Base-by-base conservation (phyloP, 2,329 filamentous ascomycete species). In the Fusarium irregulare region DNA sequence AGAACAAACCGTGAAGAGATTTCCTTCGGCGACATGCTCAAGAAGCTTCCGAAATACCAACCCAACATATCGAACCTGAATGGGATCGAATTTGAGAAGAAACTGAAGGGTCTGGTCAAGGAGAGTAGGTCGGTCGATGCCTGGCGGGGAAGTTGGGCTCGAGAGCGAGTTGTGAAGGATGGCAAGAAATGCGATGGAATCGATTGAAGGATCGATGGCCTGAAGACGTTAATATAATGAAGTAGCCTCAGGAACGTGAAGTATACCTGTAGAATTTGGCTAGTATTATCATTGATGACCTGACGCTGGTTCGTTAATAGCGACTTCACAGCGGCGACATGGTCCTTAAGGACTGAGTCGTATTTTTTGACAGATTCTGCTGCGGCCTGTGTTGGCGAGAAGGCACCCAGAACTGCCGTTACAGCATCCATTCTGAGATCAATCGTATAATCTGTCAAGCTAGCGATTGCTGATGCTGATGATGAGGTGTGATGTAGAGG, bases 41-140 rank as follows among this genome's bases (percentile, higher is more conserved):
- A 89, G 78, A 4, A 88, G 72, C 4, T 78, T 75, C n/a, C 80
- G 77, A 21, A 89, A 80, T 6, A 78, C 62, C 4, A 66, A 59
- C 20, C 85, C 84, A 13, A 79, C 81, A 74, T 88, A 88, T 71
- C 87, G 83, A 56, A 86, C 81, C 71, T 89, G 87, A 12, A 81
- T 76, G 14, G 80, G 75, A 62, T 88, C 84, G 68, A 88, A 88
- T 7, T 76, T 76, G 48, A 82, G 66, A 27, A 88, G 75, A 64
- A 88, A 87, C 2, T 76, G 72, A 49, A 84, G 73, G 18, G 83
- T 75, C 48, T 82, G 79, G 64, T 84, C 80, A 28, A 81, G 76
- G 13, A 87, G 53, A 4, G 78, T 34, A 37, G 54, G 60, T 44
- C 77, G 73, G 12, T 80, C 74, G 34, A 79, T 69, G 5, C 76